Base-by-base conservation (phyloP, 2,329 filamentous ascomycete genomes). In the Pseudogymnoascus sp. region DNA sequence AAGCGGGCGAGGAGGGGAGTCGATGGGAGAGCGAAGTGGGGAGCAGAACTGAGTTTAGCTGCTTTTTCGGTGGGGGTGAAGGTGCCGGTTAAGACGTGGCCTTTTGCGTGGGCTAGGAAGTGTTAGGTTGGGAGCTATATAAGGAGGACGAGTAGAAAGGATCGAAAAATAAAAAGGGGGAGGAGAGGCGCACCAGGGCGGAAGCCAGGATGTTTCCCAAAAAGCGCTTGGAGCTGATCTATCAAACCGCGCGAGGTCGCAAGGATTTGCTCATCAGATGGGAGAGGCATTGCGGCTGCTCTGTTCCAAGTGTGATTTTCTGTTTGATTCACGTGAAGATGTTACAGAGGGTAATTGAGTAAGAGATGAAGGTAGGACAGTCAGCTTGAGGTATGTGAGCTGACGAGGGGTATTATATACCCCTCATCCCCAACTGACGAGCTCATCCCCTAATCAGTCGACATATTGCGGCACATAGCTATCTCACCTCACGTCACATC, bases 101-200 rank as follows among this genome's bases (percentile, higher is more conserved):
- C 83, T 72, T 81, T 79, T 17, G 82, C 82, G 65, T 86, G 83
- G 9, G 81, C 82, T 82, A 64, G 44, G 44, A 36, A 5, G 40
- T 36, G 60, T 47, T 28, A 61, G 66, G 61, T n/a, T 17, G 15
- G 26, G 26, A 15, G 1, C 3, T 50, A 13, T 26, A 26, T 47
- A 7, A 11, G 17, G 3, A 23, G 13, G 11, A 23, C n/a, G n/a
- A n/a, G n/a, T 47, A 7, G 19, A 9, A 8, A 23, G 13, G 11
- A 23, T 23, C 8, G 19, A 23, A 23, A 47, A 7, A 60, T 28
- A 7, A 23, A 53, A 38, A 50, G 38, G 60, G 38, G n/a, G 3
- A n/a, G 10, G 13, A 40, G 17, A 63, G 50, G 59, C 65, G 63
- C 65, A 78, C 76, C 76, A 64, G 77, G 74, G 59, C 77, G 73